These are phyloP conservation scores for Diplotaxis tenuifolia DNA, from an alignment of 345 rosid species.

Conservation along the genomic window DNA sequence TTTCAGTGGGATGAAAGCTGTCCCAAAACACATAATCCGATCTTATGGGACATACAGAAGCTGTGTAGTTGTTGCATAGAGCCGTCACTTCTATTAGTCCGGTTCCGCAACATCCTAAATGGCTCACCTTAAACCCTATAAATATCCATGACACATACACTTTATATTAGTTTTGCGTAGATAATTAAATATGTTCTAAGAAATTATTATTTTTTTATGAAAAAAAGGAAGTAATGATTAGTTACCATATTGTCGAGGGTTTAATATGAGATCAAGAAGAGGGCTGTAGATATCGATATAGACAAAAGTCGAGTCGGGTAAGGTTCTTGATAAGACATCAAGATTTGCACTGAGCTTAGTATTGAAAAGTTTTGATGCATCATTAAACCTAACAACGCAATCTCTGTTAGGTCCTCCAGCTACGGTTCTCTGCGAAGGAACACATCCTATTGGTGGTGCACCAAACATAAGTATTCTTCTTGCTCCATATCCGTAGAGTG, in stretches of 20 bases:
- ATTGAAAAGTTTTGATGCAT: conserved; percentile 31
- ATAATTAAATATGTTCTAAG: background rate
- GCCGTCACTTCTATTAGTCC: conserved; percentile 57
- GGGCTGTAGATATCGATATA: conserved; percentile 45
- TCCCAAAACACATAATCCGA: conserved; percentile 71
- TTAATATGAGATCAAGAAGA: conserved; percentile 44
- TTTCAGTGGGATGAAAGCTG: conserved; percentile 73
- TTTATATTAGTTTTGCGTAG: background rate
- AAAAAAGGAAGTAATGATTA: background rate
- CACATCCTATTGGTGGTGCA: conserved; percentile 41
- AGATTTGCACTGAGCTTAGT: conserved; percentile 26
- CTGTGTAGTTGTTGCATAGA: conserved; percentile 40
- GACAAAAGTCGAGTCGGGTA: conserved; percentile 32
- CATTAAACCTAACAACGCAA: conserved; percentile 26
- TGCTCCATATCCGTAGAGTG: conserved; percentile 36
- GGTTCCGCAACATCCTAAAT: conserved; percentile 73
- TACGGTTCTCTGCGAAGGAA: conserved; percentile 40
- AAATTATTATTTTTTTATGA: background rate
- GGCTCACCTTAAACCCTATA: conserved; percentile 54
- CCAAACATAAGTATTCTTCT: conserved; percentile 36
- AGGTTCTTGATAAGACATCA: conserved; percentile 17
- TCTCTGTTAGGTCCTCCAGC: conserved; percentile 36
- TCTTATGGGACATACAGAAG: conserved; percentile 40
- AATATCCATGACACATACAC: background rate
- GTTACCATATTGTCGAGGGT: conserved; percentile 48